Evolutionary conservation across 2,329 filamentous ascomycete species (phyloP).

Genomic region (Clarireedia hainanense): DNA sequence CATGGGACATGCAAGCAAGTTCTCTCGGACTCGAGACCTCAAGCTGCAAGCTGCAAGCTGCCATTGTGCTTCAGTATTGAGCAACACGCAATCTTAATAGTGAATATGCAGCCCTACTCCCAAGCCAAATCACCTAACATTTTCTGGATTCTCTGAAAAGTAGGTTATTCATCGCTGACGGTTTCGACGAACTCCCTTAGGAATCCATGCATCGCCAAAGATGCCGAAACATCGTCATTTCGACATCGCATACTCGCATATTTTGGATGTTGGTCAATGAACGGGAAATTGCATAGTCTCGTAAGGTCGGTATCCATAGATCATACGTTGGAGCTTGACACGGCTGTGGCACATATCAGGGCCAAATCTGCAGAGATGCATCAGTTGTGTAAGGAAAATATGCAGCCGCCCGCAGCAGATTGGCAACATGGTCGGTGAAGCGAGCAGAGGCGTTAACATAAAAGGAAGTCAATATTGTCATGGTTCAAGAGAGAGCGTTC

Average conservation of each 20-base stretch:
- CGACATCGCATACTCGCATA: not conserved
- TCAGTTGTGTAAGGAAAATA: constrained; percentile 5
- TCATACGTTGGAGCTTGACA: constrained; percentile 10
- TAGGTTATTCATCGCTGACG: not conserved
- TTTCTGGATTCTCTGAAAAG: not conserved
- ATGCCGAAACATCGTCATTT: not conserved
- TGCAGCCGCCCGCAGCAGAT: constrained; percentile 1
- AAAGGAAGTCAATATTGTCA: constrained; percentile 1
- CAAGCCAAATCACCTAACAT: not conserved
- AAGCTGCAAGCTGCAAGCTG: constrained; percentile 6
- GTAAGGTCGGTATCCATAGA: constrained; percentile 4
- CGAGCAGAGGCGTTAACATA: constrained; percentile 2
- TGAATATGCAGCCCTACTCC: constrained; percentile 7
- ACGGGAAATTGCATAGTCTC: constrained; percentile 6
- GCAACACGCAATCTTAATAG: constrained; percentile 6
- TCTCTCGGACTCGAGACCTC: constrained; percentile 4
- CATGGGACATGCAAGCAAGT: not conserved
- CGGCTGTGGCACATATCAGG: constrained; percentile 7
- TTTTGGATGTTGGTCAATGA: not conserved
- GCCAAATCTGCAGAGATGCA: constrained; percentile 5
- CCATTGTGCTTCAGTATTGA: constrained; percentile 1
- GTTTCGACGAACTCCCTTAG: not conserved
- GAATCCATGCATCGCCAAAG: not conserved
- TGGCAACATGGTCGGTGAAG: not conserved
- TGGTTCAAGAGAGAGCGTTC: not conserved